Base-by-base conservation (phyloP, 495 filamentous ascomycete genomes). In the Mytilinidion resinicola region DNA sequence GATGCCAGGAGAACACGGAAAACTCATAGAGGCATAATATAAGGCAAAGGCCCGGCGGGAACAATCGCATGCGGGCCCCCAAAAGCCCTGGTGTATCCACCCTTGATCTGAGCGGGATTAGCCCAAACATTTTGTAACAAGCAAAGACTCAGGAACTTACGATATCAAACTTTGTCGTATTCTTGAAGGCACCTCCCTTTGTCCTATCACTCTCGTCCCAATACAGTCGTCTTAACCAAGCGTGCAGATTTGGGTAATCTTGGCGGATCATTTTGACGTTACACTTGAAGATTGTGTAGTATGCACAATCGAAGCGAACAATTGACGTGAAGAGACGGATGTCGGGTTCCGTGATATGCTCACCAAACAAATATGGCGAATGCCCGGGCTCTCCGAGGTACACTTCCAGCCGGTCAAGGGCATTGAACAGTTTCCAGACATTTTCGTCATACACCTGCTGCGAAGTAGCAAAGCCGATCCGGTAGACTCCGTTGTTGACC, bases 401-500 rank as follows among this genome's bases (percentile, higher is more conserved):
- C 43, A 68, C 66, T 62, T 90, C 86, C 47, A 85, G 64, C n/a
- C 78, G 73, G 66, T 89, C 82, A 53, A 88, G 73, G 0, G 77
- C 75, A 53, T 80, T 73, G 60, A 90, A 88, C n/a, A 90, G 69
- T 0, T 77, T 75, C 10, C 70, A 72, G 12, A 88, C 71, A 51
- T 80, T 78, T 36, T 74, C 72, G 43, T 86, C 78, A 64, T 89
- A 89, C 0, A 83, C 81, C 48, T 76, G 77, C 72, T 87, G 84
- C 6, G 79, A 80, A 20, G 73, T 75, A n/a, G 85, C 82, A 57
- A 88, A 86, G 6, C 85, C 83, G 0, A 78, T 76, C 69, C 86
- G 88, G 68, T 88, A 89, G 19, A 88, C 85, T 6, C 85, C 85
- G 63, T 86, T 85, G 56, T 87, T 89, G 67, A 88, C 79, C 10